phyloP scores from a whole-genome alignment of 2,329 filamentous ascomycete species.

The Neofusicoccum ribis region DNA sequence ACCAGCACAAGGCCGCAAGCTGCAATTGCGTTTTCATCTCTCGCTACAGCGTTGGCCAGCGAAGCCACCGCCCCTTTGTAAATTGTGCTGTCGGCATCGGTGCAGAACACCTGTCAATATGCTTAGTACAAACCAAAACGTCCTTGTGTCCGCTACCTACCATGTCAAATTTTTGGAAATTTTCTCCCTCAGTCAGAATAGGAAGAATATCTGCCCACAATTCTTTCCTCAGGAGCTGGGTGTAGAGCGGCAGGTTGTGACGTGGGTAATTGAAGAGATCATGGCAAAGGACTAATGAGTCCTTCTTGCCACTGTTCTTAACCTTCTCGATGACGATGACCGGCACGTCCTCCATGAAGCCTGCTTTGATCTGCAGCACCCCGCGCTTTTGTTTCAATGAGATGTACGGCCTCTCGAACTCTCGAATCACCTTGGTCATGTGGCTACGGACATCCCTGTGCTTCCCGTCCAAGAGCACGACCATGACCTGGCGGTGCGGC shows the following conservation, averaged over 20 bases:
- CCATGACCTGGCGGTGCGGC: constrained; percentile 28
- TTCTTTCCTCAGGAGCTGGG: constrained; percentile 22
- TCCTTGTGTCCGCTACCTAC: background rate
- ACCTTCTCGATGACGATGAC: constrained; percentile 27
- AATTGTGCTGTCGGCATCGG: constrained; percentile 27
- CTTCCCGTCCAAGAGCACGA: constrained; percentile 26
- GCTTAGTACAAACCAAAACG: too few relatives aligned
- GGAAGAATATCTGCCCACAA: constrained; percentile 26
- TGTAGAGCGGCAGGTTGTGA: constrained; percentile 23
- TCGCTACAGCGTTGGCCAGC: constrained; percentile 24
- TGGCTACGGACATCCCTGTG: constrained; percentile 24
- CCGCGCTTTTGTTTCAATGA: constrained; percentile 25
- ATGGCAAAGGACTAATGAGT: constrained; percentile 27
- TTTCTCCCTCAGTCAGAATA: constrained; percentile 20
- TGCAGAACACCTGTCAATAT: constrained; percentile 23
- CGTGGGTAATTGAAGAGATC: constrained; percentile 27
- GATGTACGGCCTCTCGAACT: constrained; percentile 24
- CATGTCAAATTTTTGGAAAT: constrained; percentile 26
- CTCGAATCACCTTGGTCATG: constrained; percentile 24
- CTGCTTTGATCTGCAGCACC: constrained; percentile 24
- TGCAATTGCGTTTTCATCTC: constrained; percentile 26
- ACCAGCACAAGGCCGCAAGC: constrained; percentile 27
- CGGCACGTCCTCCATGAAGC: constrained; percentile 28
- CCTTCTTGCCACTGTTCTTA: constrained; percentile 27
- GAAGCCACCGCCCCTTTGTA: constrained; percentile 26